A percentile compares a stretch with the other conserved stretches of the same genome.
These are phyloP conservation scores for Cucumis cinereus DNA, from an alignment of 306 rosid genomes.

Conservation along the genomic window DNA sequence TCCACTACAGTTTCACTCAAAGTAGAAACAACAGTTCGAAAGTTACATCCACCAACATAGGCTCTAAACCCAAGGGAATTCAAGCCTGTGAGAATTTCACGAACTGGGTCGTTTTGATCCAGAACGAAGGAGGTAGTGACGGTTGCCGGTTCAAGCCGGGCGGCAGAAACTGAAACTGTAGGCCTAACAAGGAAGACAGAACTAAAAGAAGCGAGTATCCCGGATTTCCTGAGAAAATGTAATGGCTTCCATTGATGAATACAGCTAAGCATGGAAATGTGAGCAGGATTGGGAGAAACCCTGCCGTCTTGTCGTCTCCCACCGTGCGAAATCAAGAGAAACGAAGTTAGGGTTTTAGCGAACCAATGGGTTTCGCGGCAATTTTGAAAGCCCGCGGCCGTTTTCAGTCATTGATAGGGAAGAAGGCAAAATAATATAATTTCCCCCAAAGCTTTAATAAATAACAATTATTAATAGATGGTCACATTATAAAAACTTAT, in stretches of 20 bases:
- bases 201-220: slow-evolving; percentile 9
- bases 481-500: too few relatives aligned
- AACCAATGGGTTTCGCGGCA: slow-evolving; percentile 32
- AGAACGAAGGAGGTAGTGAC: slow-evolving; percentile 6
- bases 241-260: slow-evolving; percentile 15
- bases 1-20: slow-evolving; percentile 29
- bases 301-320: not conserved
- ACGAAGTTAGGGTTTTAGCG: slow-evolving; percentile 17
- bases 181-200: slow-evolving; percentile 19
- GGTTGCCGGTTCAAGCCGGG: slow-evolving; percentile 13
- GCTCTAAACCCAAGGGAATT: slow-evolving; percentile 21
- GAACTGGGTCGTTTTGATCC: slow-evolving; percentile 7
- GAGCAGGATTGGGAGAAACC: slow-evolving; percentile 2
- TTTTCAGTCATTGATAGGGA: not conserved
- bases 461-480: too few relatives aligned
- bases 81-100: slow-evolving; percentile 25
- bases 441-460: too few relatives aligned
- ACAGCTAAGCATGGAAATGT: slow-evolving; percentile 31
- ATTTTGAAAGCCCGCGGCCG: slow-evolving; percentile 13
- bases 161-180: slow-evolving; percentile 18
- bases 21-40: slow-evolving; percentile 5
- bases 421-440: too few relatives aligned
- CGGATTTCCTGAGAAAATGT: slow-evolving; percentile 7
- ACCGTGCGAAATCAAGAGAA: not conserved
- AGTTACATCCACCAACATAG: slow-evolving; percentile 14